phyloP scores from a whole-genome alignment of 2,329 filamentous ascomycete genomes.

The Aspergillus awamori region DNA sequence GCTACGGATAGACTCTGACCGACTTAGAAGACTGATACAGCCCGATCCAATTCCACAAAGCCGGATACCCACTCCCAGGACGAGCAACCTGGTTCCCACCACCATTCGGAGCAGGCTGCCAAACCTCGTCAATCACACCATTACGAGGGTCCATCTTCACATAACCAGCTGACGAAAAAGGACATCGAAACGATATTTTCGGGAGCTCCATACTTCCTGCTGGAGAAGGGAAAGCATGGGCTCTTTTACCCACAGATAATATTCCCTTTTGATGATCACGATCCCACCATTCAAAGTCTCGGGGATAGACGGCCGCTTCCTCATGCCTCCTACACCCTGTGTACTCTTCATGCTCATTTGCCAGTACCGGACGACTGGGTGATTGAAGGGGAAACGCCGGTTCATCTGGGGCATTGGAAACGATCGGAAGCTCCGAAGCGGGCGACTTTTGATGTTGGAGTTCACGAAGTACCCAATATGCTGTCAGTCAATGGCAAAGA shows the following conservation, averaged over 20 bases:
- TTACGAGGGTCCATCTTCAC: neutral
- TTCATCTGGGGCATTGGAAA: conserved; percentile 27
- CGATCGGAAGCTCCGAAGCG: conserved; percentile 33
- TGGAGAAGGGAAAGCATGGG: conserved; percentile 46
- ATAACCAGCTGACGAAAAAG: conserved; percentile 32
- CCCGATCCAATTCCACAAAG: neutral
- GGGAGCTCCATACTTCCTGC: conserved; percentile 48
- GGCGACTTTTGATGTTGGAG: conserved; percentile 47
- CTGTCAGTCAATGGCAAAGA: conserved; percentile 49
- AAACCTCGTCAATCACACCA: neutral
- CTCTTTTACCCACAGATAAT: conserved; percentile 48
- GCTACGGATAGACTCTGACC: neutral
- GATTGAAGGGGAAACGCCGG: conserved; percentile 32
- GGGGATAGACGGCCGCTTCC: conserved; percentile 44
- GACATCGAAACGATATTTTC: conserved; percentile 48
- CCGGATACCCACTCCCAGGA: neutral
- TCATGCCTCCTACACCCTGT: conserved; percentile 46
- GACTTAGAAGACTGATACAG: neutral
- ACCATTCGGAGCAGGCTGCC: neutral
- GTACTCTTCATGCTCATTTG: conserved; percentile 49
- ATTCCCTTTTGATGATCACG: conserved; percentile 48
- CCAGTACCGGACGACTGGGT: conserved; percentile 44
- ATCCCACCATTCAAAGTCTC: conserved; percentile 43
- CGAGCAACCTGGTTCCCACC: neutral
- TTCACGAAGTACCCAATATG: conserved; percentile 55